Evolutionary conservation across 2,329 filamentous ascomycete species (phyloP), one percentile per base, ranked within the genome.

Genomic region (Berkeleyomyces basicola): DNA sequence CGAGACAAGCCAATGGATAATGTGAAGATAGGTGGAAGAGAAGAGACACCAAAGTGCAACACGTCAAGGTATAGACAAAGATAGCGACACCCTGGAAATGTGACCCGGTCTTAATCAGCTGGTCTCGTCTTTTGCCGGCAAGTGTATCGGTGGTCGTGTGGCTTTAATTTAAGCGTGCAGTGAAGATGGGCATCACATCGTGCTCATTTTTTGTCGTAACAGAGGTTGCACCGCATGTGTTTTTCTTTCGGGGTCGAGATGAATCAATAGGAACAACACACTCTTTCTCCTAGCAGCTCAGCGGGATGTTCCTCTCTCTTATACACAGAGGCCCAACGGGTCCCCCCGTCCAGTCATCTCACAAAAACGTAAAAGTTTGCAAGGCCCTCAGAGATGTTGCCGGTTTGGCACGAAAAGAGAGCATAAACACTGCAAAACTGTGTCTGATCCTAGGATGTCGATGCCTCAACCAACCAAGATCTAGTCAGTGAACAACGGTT

Each of bases 311-410:
- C 39, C 51, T 55, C n/a, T 36, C 39, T 55, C 51, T 55, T 55
- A 55, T 55, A 55, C 51, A 55, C 51, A 55, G 33, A 10, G 39
- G 33, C 36, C 33, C 4, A 36, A 4, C 51, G 33, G 51, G 23
- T 7, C 51, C 51, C 43, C 43, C 43, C 43, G 43, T n/a, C 43
- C 1, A 46, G 11, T 46, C 43, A 55, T 55, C 31, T 55, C 36
- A 36, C 39, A 37, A 55, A 55, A 55, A 55, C 51, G 51, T 55
- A 55, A 55, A 55, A 55, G 51, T 55, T 55, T 55, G 51, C 51
- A 55, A 55, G 51, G 51, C 51, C 51, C 51, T 55, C 51, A 14
- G 5, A 55, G 39, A 55, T 55, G 51, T 55, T 7, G 33, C 51
- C 51, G 37, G 51, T 37, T 37, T 55, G 51, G 33, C 4, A 14